These are phyloP conservation scores for Zygoascus ofunaensis DNA, from an alignment of 805 yeast species.

Conservation along the genomic window DNA sequence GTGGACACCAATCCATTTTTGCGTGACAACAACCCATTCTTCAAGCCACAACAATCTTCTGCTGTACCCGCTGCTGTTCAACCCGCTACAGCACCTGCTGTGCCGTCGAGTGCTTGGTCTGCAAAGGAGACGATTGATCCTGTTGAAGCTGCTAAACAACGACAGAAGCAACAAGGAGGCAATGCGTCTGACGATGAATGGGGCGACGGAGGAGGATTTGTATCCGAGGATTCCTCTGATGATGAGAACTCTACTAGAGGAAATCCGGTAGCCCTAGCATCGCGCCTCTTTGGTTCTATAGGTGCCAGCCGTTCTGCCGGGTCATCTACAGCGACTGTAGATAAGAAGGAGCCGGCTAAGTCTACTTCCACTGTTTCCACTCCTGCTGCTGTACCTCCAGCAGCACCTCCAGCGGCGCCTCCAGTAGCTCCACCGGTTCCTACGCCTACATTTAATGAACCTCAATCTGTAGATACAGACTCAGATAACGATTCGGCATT, in stretches of 20 bases:
- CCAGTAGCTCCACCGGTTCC: slow-evolving; percentile 11
- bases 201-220: slow-evolving; percentile 20
- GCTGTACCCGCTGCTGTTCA: slow-evolving; percentile 14
- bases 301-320: slow-evolving; percentile 15
- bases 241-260: slow-evolving; percentile 26
- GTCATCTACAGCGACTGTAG: not conserved
- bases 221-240: slow-evolving; percentile 24
- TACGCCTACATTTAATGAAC: not conserved
- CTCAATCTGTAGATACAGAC: not conserved
- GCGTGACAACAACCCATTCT: slow-evolving; percentile 19
- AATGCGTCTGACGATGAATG: slow-evolving; percentile 28
- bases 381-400: not conserved
- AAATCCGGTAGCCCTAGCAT: slow-evolving; percentile 35
- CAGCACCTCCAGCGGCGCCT: slow-evolving; percentile 4
- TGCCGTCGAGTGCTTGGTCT: slow-evolving; percentile 12
- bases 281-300: slow-evolving; percentile 36
- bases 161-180: slow-evolving; percentile 28
- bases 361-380: slow-evolving; percentile 2
- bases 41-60: slow-evolving; percentile 10
- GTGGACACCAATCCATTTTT: slow-evolving; percentile 6
- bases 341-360: slow-evolving; percentile 2
- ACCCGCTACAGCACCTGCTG: slow-evolving; percentile 6
- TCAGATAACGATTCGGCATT: not conserved
- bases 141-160: slow-evolving; percentile 24
- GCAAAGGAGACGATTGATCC: slow-evolving; percentile 16